Evolutionary conservation across 2,329 filamentous ascomycete genomes (phyloP).

Genomic region (Colletotrichum tamarilloi): DNA sequence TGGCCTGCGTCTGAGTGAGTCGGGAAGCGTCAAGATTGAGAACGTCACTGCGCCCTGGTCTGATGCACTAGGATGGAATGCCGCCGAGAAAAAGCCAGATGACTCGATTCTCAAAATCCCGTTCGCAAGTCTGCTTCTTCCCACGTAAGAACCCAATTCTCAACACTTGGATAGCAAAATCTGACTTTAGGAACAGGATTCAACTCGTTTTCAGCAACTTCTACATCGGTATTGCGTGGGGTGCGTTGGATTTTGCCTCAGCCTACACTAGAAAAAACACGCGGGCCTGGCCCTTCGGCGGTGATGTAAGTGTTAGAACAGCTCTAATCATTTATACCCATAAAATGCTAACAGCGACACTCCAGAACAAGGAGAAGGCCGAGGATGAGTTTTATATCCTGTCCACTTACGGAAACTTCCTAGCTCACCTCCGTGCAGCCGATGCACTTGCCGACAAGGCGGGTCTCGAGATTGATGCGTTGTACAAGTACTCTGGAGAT

Average conservation of each 20-base stretch:
- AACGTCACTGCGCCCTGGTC: slow-evolving; percentile 67
- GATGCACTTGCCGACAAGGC: slow-evolving; percentile 68
- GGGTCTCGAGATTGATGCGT: slow-evolving; percentile 56
- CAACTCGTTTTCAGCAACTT: slow-evolving; percentile 76
- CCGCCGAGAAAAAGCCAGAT: slow-evolving; percentile 59
- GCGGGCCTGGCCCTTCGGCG: slow-evolving; percentile 72
- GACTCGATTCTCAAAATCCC: slow-evolving; percentile 61
- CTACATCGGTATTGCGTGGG: slow-evolving; percentile 71
- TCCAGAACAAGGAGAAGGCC: slow-evolving; percentile 63
- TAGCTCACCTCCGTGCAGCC: slow-evolving; percentile 70
- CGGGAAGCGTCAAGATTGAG: slow-evolving; percentile 69
- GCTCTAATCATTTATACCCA: rapidly evolving
- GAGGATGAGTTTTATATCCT: slow-evolving; percentile 75
- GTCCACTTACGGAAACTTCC: slow-evolving; percentile 71
- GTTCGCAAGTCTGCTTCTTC: slow-evolving; percentile 68
- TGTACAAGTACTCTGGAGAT: slow-evolving; percentile 56
- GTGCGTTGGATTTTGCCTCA: slow-evolving; percentile 65
- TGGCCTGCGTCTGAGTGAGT: slow-evolving; percentile 72
- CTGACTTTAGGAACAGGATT: slow-evolving; percentile 51
- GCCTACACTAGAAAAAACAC: slow-evolving; percentile 68
- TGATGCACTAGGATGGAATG: slow-evolving; percentile 72
- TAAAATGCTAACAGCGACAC: rapidly evolving
- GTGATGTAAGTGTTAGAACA: slow-evolving; percentile 57
- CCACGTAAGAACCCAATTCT: slow-evolving; percentile 53
- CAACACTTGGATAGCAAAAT: background rate